Percentiles rank a stretch among this genome's conserved stretches.
These are phyloP conservation scores for Areca catechu DNA, from an alignment of 176 grass and related monocot genomes.

Conservation along the genomic window DNA sequence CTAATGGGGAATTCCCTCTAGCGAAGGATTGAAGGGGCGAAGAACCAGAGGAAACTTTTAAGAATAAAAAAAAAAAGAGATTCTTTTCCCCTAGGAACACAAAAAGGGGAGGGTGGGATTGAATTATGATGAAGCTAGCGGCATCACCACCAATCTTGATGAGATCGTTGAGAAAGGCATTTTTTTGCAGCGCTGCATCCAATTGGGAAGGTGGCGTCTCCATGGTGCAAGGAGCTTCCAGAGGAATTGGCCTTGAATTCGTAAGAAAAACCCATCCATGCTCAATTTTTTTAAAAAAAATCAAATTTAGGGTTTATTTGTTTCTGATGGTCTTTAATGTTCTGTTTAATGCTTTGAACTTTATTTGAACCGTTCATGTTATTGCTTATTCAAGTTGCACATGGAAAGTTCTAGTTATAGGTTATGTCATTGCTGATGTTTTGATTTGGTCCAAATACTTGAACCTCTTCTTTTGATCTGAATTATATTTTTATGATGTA, in stretches of 20 bases:
- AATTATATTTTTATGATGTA: too few species aligned
- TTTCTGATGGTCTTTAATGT: not conserved
- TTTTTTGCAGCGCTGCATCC: slow-evolving; percentile 21
- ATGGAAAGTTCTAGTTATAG: too few species aligned
- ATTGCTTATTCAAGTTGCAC: not conserved
- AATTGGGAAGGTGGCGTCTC: slow-evolving; percentile 34
- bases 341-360: slow-evolving; percentile 1
- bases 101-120: too few species aligned
- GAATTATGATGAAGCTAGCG: slow-evolving; percentile 6
- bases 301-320: not conserved
- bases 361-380: not conserved
- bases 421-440: too few species aligned
- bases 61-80: too few species aligned
- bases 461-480: too few species aligned
- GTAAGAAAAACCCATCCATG: slow-evolving; percentile 27
- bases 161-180: slow-evolving; percentile 28
- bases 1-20: too few species aligned
- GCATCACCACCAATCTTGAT: slow-evolving; percentile 16
- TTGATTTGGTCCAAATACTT: too few species aligned
- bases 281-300: not conserved
- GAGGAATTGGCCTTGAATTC: slow-evolving; percentile 86
- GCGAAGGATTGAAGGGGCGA: too few species aligned
- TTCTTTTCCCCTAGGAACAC: too few species aligned
- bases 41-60: too few species aligned
- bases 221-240: slow-evolving; percentile 86